Evolutionary conservation across 352 stramenopile genomes (phyloP).

Genomic region (Pythium guiyangense): DNA sequence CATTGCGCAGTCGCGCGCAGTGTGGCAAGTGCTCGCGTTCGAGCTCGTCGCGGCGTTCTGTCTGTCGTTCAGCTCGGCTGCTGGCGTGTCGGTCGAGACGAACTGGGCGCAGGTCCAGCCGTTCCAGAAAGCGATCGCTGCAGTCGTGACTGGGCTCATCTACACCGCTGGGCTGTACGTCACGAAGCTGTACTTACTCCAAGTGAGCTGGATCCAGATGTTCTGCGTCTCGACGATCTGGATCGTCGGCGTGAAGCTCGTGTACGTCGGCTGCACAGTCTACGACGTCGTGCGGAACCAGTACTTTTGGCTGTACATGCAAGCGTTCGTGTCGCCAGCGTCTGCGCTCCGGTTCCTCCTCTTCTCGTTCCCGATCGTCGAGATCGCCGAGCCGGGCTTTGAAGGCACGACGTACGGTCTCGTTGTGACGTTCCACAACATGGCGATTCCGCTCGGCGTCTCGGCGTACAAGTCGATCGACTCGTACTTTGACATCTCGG

Average conservation of each 20-base stretch:
- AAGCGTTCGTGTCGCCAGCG: conserved; percentile 49
- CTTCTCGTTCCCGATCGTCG: conserved; percentile 34
- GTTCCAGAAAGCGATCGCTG: conserved; percentile 43
- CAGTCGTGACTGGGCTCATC: conserved; percentile 44
- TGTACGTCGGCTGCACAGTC: conserved; percentile 38
- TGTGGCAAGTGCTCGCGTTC: conserved; percentile 79
- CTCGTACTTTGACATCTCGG: conserved; percentile 45
- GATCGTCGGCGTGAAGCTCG: conserved; percentile 46
- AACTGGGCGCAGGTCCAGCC: conserved; percentile 50
- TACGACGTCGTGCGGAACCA: conserved; percentile 60
- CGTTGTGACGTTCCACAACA: conserved; percentile 36
- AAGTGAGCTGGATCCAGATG: conserved; percentile 41
- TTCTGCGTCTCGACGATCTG: conserved; percentile 51
- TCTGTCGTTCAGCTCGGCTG: conserved; percentile 42
- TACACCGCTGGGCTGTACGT: conserved; percentile 54
- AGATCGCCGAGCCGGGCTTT: conserved; percentile 38
- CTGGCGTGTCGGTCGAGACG: conserved; percentile 38
- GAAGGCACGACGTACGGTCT: conserved; percentile 25
- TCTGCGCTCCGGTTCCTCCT: conserved; percentile 53
- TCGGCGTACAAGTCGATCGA: conserved; percentile 58
- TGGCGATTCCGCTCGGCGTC: conserved; percentile 44
- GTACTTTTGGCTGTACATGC: conserved; percentile 62
- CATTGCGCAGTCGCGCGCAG: conserved; percentile 52
- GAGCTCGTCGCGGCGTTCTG: conserved; percentile 57
- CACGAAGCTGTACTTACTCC: conserved; percentile 52